Base-by-base conservation (phyloP, 805 yeast genomes). In the Saturnispora sekii region DNA sequence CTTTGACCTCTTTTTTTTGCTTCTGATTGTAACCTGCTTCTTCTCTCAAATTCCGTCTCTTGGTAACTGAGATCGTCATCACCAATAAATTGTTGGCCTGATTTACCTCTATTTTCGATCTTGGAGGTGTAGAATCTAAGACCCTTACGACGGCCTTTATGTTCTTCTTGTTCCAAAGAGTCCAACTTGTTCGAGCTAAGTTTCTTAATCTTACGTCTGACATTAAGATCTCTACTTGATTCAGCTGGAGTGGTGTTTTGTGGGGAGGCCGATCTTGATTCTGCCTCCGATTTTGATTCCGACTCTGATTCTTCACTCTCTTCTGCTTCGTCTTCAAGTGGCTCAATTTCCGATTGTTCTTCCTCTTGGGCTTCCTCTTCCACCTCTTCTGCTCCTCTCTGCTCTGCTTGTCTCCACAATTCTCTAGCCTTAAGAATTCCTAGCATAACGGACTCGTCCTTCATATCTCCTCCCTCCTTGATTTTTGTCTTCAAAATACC, bases 91-190 rank as follows among this genome's bases (percentile, higher is more conserved):
- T 66, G 71, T 39, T 80, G 81, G 36, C 66, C 68, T 48, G 75
- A 74, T 62, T 81, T 82, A 26, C 74, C 79, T 43, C 81, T 81
- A 66, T 89, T 95, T 62, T 88, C 96, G 63, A 93, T 89, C 65
- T 90, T 89, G 47, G 97, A 85, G 1, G 98, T 93, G 72, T 93
- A 93, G 78, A 93, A 93, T 49, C 97, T 80, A 56, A 93, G 75
- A 2, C 95, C 74, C 59, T 77, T 77, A 69, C 81, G 84, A 55
- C 94, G 79, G 16, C 79, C 75, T 48, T 74, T 76, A 67, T 89
- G 90, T 47, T 88, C 97, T 57, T 86, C 95, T 38, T 74, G 72
- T 63, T 93, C 97, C 40, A 87, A 79, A 26, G 79, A 93, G 41
- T 84, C 94, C 37, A 84, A 52, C 48, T 53, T 52, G 6, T 5